Evolutionary conservation across 106 monocot genomes (phyloP), one percentile per base, ranked within the genome.

Genomic region (Triglochin maritima): DNA sequence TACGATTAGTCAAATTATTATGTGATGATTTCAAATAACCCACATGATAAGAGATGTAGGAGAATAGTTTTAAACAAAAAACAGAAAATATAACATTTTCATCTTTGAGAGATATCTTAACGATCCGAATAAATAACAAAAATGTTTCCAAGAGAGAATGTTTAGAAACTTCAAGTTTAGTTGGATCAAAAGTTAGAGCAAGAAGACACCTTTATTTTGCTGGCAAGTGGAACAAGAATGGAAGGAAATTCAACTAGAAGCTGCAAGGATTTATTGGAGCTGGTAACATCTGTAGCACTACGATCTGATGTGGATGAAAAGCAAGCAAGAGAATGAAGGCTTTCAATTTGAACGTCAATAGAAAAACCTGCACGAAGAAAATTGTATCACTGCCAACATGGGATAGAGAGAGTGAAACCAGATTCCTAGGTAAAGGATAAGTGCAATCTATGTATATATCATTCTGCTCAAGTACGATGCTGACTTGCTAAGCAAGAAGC

Each of bases 141-240:
- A 29, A 29, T 29, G 29, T 29, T 29, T 29, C 29, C 29, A 29
- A 29, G 29, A 29, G 29, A 29, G 29, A 29, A 29, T 29, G 29
- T 29, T 29, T 29, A 29, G 29, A 29, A 29, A 29, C 29, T 29
- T 29, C 29, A 29, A 29, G 29, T 29, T 29, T 29, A 29, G 29
- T 29, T 29, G 29, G 29, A 29, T 29, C 29, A 29, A 29, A 29
- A 29, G 29, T 5, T 50, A 50, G 5, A 62, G 10, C 7, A 55
- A 15, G 47, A 72, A 3, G 13, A 51, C 55, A 96, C 95, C 95
- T 90, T 90, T 68, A 81, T 67, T 74, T 53, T 45, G 67, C 68
- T 81, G 59, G 85, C 70, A 74, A 96, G 87, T 69, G 90, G 90
- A 68, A 91, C 65, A 7, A 96, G 77, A 71, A 96, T 72, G 17